Evolutionary conservation across 1,139 yeast genomes (phyloP), one percentile per base, ranked within the genome.

Genomic region (Pichia inconspicua): DNA sequence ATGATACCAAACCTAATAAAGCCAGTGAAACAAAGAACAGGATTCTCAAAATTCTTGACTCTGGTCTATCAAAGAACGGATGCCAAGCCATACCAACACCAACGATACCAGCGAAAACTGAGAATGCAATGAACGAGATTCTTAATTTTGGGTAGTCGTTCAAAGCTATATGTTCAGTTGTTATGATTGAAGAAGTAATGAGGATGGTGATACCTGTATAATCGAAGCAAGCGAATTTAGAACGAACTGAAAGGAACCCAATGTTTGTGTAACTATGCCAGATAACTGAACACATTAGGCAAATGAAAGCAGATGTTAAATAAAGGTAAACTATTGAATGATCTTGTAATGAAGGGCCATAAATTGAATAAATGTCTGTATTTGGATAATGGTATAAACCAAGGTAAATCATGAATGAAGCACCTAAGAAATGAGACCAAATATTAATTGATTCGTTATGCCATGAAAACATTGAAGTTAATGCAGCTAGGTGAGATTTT

Each of bases 211-310:
- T 92, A 1, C 98, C 98, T 9, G 96, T 84, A 65, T 92, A 92
- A 68, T 92, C 98, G 43, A 90, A 82, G 66, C 98, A 92, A 0
- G 97, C 96, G 66, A 86, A 87, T 50, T 78, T 77, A 53, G 82
- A 74, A 62, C 96, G 75, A 50, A 81, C 67, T 27, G 74, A 68
- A 44, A 84, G 67, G 49, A 76, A 75, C 19, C 94, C 81, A 56
- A 89, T 84, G 53, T 89, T 83, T 50, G 85, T 80, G 65, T 88
- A 90, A 2, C 97, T 86, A 66, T 92, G 98, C 97, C 97, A 92
- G 30, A 83, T 70, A 4, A 84, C 79, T 0, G 96, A 87, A 46
- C 92, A 83, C 5, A 78, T 54, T 49, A 92, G 70, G 64, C 97
- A 92, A 55, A 82, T 78, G 55, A 86, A 64, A 17, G 95, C 85